Base-by-base conservation (phyloP, 352 stramenopile species). In the Pythium biforme region DNA sequence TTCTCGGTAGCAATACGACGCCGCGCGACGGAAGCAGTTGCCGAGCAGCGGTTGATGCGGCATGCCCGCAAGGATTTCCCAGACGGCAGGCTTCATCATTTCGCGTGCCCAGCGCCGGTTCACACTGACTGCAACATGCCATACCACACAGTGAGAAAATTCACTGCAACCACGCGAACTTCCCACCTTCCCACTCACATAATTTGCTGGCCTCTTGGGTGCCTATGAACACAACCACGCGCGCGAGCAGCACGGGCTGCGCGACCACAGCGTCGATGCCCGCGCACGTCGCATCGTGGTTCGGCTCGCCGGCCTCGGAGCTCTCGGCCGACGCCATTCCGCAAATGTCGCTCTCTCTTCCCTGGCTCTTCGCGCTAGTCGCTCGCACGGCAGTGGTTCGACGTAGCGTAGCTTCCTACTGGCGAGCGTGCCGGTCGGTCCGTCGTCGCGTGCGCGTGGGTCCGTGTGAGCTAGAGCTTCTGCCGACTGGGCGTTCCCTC, bases 1-100 rank as follows among this genome's bases (percentile, higher is more conserved):
- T 65, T 95, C 87, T n/a, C 85, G 84, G 66, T 93, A 94, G 68
- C 79, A 90, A 58, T 95, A 95, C 52, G 83, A 94, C 14, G 85
- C 75, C 12, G 87, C 87, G 41, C 87, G 80, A 55, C 87, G 85
- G 63, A 95, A 95, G 65, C 84, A 92, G 48, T 89, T 94, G 23
- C 79, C 64, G 27, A 95, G 64, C 65, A 94, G 70, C 43, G 87
- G 87, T 62, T 89, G 72, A 41, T 89, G 80, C 10, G 87, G 87
- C 49, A 92, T 77, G n/a, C 73, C 73, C 17, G 85, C 82, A 25
- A 91, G 77, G 23, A 92, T 86, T 62, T 95, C 87, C 87, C 87
- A 95, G 43, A 94, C 72, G 3, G 72, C 69, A 0, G 87, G 87
- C 59, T 88, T 89, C 78, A 90, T 92, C 60, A 95, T 76, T 54